These are phyloP conservation scores for Pseudocercospora cruenta DNA, from an alignment of 2,329 filamentous ascomycete genomes.

Conservation along the genomic window DNA sequence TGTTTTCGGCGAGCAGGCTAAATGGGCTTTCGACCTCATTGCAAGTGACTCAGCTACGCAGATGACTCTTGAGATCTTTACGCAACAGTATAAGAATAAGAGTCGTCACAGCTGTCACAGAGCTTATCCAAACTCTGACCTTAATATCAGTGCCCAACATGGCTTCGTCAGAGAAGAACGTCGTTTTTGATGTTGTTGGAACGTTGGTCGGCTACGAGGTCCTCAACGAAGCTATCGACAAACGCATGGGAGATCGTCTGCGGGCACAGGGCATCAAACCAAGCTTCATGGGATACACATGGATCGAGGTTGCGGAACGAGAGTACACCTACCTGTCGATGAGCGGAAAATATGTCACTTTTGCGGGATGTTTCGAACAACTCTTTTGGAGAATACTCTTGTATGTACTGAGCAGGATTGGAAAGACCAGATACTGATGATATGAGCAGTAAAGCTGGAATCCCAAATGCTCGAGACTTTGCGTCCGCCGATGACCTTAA, in stretches of 20 bases:
- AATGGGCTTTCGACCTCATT: background rate
- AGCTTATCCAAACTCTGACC: background rate
- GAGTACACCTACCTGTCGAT: slow-evolving; percentile 56
- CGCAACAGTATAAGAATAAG: background rate
- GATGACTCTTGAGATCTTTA: background rate
- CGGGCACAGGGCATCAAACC: slow-evolving; percentile 45
- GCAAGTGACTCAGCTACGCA: background rate
- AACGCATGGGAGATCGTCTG: slow-evolving; percentile 47
- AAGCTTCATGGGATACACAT: slow-evolving; percentile 50
- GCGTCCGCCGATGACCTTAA: slow-evolving; percentile 48
- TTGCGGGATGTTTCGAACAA: slow-evolving; percentile 46
- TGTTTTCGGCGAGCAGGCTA: slow-evolving; percentile 4
- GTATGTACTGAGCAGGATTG: background rate
- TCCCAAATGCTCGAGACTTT: slow-evolving; percentile 47
- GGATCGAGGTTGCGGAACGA: slow-evolving; percentile 52
- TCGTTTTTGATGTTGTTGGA: slow-evolving; percentile 51
- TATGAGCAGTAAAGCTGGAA: slow-evolving; percentile 42
- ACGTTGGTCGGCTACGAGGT: slow-evolving; percentile 53
- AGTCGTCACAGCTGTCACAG: background rate
- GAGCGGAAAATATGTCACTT: slow-evolving; percentile 48
- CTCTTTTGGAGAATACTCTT: slow-evolving; percentile 56
- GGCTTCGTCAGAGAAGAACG: slow-evolving; percentile 25
- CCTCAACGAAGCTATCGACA: slow-evolving; percentile 47
- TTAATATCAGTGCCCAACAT: background rate
- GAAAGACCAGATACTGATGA: background rate